phyloP scores from a whole-genome alignment of 768 basidiomycete genomes.

The Kwoniella sp. region DNA sequence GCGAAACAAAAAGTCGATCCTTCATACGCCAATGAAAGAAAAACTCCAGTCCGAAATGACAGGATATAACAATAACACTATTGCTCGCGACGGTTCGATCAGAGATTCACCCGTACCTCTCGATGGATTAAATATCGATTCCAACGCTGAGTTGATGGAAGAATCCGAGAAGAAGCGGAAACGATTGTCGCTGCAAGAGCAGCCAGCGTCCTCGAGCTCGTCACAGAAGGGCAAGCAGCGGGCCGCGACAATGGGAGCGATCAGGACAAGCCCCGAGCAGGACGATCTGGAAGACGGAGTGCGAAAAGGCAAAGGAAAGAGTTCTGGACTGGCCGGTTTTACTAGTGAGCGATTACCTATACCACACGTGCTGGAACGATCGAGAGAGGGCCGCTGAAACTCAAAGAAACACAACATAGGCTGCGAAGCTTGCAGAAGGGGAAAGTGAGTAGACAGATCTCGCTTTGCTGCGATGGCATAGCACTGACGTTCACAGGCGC shows the following conservation, averaged over 20 bases:
- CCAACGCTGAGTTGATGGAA: slow-evolving; percentile 2
- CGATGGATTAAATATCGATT: background rate
- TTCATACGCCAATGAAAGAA: background rate
- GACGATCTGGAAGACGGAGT: slow-evolving; percentile 13
- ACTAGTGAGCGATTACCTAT: slow-evolving; percentile 9
- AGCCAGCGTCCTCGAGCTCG: background rate
- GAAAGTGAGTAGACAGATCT: slow-evolving; percentile 34
- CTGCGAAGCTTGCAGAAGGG: slow-evolving; percentile 46
- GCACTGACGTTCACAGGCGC: slow-evolving; percentile 20
- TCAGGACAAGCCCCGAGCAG: slow-evolving; percentile 17
- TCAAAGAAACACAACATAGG: slow-evolving; percentile 23
- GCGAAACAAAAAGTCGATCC: background rate
- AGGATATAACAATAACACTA: background rate
- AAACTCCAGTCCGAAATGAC: background rate
- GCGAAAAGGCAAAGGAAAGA: slow-evolving; percentile 11
- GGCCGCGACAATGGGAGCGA: slow-evolving; percentile 7
- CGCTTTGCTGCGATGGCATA: background rate
- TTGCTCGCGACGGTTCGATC: background rate
- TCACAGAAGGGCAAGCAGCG: slow-evolving; percentile 14
- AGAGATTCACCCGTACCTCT: background rate
- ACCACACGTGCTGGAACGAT: too few species aligned
- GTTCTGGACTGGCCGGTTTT: slow-evolving; percentile 11
- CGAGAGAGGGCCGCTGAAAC: too few species aligned
- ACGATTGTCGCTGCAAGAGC: slow-evolving; percentile 12
- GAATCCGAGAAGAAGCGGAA: slow-evolving; percentile 15